These are phyloP conservation scores for Aspergillus taichungensis DNA, from an alignment of 495 filamentous ascomycete genomes.

Conservation along the genomic window DNA sequence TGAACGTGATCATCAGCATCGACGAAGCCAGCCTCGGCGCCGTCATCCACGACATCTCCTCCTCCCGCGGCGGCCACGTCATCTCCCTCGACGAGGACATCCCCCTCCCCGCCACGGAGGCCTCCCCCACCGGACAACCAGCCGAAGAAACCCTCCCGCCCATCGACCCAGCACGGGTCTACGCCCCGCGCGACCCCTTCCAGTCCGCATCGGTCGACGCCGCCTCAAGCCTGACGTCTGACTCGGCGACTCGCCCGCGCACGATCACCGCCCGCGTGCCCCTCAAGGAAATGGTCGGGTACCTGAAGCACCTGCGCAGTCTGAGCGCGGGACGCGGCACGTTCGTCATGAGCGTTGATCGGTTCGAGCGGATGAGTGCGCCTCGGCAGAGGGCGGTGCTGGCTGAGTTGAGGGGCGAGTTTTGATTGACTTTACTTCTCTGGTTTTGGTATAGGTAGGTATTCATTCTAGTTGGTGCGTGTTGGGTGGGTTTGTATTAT, in stretches of 20 bases:
- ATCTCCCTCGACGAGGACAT: slow-evolving; percentile 65
- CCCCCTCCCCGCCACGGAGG: slow-evolving; percentile 21
- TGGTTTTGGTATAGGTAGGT: background rate
- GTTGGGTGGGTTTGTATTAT: background rate
- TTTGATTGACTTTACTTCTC: slow-evolving; percentile 5
- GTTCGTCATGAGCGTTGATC: slow-evolving; percentile 85
- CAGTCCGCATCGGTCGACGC: slow-evolving; percentile 34
- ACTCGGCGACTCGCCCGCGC: slow-evolving; percentile 33
- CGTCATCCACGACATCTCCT: slow-evolving; percentile 85
- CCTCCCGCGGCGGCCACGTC: slow-evolving; percentile 75
- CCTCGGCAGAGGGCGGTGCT: slow-evolving; percentile 51
- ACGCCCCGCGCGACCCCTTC: slow-evolving; percentile 81
- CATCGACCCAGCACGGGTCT: slow-evolving; percentile 64
- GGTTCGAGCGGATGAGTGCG: slow-evolving; percentile 76
- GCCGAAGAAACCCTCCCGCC: slow-evolving; percentile 21
- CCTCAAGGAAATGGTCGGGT: slow-evolving; percentile 94
- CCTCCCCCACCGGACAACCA: slow-evolving; percentile 7
- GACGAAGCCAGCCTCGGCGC: slow-evolving; percentile 72
- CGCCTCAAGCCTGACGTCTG: slow-evolving; percentile 6
- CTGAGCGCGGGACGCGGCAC: slow-evolving; percentile 84
- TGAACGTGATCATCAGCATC: slow-evolving; percentile 75
- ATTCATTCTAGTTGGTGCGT: background rate
- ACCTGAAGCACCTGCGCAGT: slow-evolving; percentile 80
- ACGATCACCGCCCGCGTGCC: slow-evolving; percentile 79
- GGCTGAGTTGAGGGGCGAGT: slow-evolving; percentile 38